Evolutionary conservation across 768 basidiomycete species (phyloP), one percentile per base, ranked within the genome.

Genomic region (Pholiota microspora): DNA sequence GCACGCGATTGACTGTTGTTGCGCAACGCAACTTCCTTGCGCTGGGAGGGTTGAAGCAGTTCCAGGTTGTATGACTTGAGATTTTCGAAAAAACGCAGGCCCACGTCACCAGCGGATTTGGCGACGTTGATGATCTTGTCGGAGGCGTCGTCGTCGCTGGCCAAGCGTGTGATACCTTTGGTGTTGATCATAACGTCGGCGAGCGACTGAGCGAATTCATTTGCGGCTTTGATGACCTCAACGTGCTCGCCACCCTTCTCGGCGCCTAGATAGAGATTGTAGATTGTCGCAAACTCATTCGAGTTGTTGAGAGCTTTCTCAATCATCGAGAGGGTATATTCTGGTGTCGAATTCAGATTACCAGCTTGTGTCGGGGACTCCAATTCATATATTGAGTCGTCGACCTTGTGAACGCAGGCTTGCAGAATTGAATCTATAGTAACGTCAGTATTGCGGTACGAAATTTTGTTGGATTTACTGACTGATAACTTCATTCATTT

Each of bases 301-400:
- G 95, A 93, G 63, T 90, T 96, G 69, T 91, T 95, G 67, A 89
- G 75, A 1, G 94, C 89, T 73, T 98, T 98, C 71, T 99, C 97
- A 65, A 98, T 93, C 89, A 98, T 95, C 1, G 97, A 97, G 15
- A 98, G 77, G 0, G 94, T 96, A 69, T 98, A 98, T 68, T 98
- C 96, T 3, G 97, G 97, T 0, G 97, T 98, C n/a, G 96, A 93
- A 66, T 92, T 96, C 62, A 88, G 81, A 71, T 98, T 98, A 32
- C 96, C 97, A 3, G 89, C 89, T 64, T 94, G 92, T 35, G 91
- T 89, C 2, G 94, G 93, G 3, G 97, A 97, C 70, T 99, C 96
- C 36, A 99, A 81, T 70, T 98, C 97, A 71, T 98, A 99, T 62
- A 98, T 92, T 4, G 93, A 83, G 64, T 98, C 95, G 61, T 99